phyloP scores from a whole-genome alignment of 2,329 filamentous ascomycete species.

The Hypoxylon sp. region DNA sequence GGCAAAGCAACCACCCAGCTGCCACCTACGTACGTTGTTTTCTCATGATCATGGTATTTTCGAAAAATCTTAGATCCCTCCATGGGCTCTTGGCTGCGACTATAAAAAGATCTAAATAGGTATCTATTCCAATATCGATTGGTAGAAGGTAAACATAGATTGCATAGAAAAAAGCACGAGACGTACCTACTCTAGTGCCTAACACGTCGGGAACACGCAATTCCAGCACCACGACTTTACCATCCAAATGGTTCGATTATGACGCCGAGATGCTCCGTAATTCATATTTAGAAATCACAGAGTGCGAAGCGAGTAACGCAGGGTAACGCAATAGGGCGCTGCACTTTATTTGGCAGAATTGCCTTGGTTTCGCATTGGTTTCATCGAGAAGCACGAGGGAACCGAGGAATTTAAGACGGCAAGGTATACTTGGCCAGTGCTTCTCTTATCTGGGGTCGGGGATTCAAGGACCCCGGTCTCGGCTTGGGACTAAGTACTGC shows the following conservation, averaged over 20 bases:
- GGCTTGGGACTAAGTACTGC: conserved; percentile 10
- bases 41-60: too few species aligned
- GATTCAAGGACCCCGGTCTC: conserved; percentile 1
- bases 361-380: conserved; percentile 42
- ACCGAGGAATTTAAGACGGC: background rate
- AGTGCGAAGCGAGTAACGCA: conserved; percentile 13
- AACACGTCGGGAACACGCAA: conserved; percentile 11
- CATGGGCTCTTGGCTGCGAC: too few species aligned
- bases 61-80: conserved; percentile 9
- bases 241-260: conserved; percentile 36
- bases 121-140: conserved; percentile 1
- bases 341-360: conserved; percentile 33
- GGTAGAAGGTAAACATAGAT: background rate
- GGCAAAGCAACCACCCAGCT: too few species aligned
- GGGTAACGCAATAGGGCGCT: conserved; percentile 10
- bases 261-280: conserved; percentile 21
- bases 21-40: too few species aligned
- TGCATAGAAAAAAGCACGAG: conserved; percentile 15
- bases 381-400: conserved; percentile 49
- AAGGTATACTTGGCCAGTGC: conserved; percentile 15
- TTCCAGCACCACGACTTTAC: conserved; percentile 4
- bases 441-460: conserved; percentile 1
- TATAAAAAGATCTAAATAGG: too few species aligned
- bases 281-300: conserved; percentile 21
- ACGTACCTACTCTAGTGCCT: conserved; percentile 5